phyloP scores from a whole-genome alignment of 148 eudicot genomes.

The Vaccinium myrtillus region DNA sequence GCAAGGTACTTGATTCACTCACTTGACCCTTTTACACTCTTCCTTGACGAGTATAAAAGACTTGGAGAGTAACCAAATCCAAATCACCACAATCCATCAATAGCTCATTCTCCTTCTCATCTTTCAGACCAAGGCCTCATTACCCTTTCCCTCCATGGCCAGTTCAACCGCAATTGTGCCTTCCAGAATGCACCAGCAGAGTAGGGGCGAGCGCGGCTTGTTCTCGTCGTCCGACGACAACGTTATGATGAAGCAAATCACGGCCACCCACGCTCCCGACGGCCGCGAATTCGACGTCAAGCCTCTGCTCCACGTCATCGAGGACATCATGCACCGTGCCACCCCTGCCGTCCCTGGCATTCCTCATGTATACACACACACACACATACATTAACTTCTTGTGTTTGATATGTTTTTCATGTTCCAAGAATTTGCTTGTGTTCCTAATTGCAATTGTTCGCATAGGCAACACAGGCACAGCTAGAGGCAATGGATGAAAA shows the following conservation, averaged over 20 bases:
- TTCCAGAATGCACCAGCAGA: not conserved
- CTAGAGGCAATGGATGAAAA: slow-evolving; percentile 30
- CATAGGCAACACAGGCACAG: not conserved
- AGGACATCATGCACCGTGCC: slow-evolving; percentile 56
- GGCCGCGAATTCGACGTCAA: not conserved
- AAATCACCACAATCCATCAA: not conserved
- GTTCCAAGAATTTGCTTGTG: not conserved
- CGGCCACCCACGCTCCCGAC: slow-evolving; percentile 2
- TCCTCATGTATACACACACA: slow-evolving; percentile 34
- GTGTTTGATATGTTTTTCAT: not conserved
- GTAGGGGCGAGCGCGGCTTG: not conserved
- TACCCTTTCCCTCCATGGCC: not conserved
- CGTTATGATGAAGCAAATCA: slow-evolving; percentile 2
- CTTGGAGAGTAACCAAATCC: not conserved
- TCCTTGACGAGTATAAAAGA: not conserved
- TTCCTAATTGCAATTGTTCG: not conserved
- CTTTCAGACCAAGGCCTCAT: not conserved
- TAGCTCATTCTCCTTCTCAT: not conserved
- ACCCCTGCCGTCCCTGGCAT: slow-evolving; percentile 38
- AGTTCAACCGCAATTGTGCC: not conserved
- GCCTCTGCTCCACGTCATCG: slow-evolving; percentile 1
- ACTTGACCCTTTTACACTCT: not conserved
- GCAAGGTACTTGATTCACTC: slow-evolving; percentile 2
- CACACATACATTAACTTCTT: slow-evolving; percentile 19
- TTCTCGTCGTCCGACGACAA: not conserved